phyloP scores from a whole-genome alignment of 2,329 filamentous ascomycete species.

The Aspergillus neoniger region DNA sequence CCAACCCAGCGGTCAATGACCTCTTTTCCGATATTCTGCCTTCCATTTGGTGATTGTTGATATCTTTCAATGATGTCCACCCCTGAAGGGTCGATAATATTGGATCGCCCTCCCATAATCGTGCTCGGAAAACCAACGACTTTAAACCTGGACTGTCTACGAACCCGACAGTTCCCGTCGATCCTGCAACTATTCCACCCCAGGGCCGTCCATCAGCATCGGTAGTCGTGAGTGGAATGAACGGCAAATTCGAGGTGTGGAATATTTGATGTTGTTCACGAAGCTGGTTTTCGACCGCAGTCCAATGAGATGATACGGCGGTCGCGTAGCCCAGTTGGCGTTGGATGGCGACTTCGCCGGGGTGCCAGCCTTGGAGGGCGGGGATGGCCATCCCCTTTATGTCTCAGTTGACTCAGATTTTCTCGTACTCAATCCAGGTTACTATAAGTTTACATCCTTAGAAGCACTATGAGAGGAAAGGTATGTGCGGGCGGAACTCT shows the following conservation, averaged over 20 bases:
- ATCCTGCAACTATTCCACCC: slow-evolving; percentile 3
- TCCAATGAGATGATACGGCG: not conserved
- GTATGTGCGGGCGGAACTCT: too few species aligned
- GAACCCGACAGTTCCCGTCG: not conserved
- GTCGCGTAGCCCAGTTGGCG: not conserved
- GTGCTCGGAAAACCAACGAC: not conserved
- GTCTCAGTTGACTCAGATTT: fast-evolving
- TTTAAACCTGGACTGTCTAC: not conserved
- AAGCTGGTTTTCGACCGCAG: not conserved
- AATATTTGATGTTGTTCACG: slow-evolving; percentile 10
- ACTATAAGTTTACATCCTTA: too few species aligned
- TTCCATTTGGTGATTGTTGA: not conserved
- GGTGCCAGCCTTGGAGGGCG: slow-evolving; percentile 6
- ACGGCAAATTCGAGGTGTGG: slow-evolving; percentile 3
- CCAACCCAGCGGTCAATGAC: not conserved
- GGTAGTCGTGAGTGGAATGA: not conserved
- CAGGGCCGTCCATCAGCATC: slow-evolving; percentile 2
- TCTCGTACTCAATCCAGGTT: too few species aligned
- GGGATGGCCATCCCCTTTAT: too few species aligned
- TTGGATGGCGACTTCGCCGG: slow-evolving; percentile 5
- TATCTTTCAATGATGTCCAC: not conserved
- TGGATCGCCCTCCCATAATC: not conserved
- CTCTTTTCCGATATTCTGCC: not conserved
- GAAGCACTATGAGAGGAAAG: too few species aligned
- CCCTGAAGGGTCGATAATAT: not conserved